Base-by-base conservation (phyloP, 73 alveolate genomes). In the Paramecium octaurelia region DNA sequence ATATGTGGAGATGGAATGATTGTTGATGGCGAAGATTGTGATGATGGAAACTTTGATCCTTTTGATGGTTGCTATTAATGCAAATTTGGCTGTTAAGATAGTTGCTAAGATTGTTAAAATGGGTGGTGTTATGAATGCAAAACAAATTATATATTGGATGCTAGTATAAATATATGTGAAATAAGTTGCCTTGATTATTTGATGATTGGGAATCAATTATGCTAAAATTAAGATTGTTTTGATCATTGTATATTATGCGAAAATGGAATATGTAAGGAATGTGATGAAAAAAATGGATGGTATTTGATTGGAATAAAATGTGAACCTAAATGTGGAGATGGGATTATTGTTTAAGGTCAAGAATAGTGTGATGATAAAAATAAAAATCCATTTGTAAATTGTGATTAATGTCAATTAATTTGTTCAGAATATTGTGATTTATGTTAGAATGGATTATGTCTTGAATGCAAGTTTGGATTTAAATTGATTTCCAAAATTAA, bases 41-140 rank as follows among this genome's bases (percentile, higher is more conserved):
- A 73, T 73, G 87, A 73, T 38, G 87, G 87, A 2, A 73, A 73
- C 34, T 12, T 29, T 4, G 58, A 31, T 7, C 87, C 87, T 4
- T 29, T 7, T 35, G 87, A 73, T 73, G 87, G 87, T 34, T 73
- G 87, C 34, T 50, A 68, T 24, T 27, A 68, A 68, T 68, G 84
- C 12, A 48, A 68, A 8, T 20, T 24, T 68, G 40, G 48, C 0
- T 16, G 27, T 54, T 10, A 16, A 6, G 69, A 54, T 5, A 34
- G 69, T 18, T 54, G 69, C 8, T 2, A 54, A 5, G 14, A 5
- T 4, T 54, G 69, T 54, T n/a, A 6, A 4, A 5, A 16, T 16
- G 69, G 21, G 6, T 54, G 69, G 18, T 16, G 6, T 6, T 8
- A 1, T 3, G 27, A 54, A 54, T 54, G 69, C 31, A 27, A 27